Percentiles rank a stretch among this genome's conserved stretches.
Conservation (phyloP, 202 grass and related monocot species). For the Setaria viridis region DNA sequence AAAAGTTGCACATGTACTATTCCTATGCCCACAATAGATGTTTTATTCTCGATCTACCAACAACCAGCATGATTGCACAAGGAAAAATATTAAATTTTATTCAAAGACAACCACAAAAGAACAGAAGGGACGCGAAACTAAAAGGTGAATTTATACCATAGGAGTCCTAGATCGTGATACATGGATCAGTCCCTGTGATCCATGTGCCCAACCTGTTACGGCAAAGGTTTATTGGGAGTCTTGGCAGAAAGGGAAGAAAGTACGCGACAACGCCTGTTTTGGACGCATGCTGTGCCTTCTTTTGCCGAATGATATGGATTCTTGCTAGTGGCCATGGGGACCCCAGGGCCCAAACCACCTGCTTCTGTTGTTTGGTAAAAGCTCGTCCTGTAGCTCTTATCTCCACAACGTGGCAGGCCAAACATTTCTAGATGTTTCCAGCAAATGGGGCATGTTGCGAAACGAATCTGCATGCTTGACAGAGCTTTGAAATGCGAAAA, state of each 20-base stretch:
- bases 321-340: neutral
- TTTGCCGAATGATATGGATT: neutral
- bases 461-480: neutral
- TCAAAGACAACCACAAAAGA: neutral
- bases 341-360: neutral
- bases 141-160: neutral
- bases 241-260: neutral
- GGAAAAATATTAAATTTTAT: neutral
- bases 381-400: neutral
- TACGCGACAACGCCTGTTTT: neutral
- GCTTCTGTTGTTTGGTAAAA: constrained; percentile 17
- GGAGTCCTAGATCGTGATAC: constrained; percentile 17
- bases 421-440: neutral
- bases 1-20: neutral
- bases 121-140: neutral
- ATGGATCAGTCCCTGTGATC: neutral
- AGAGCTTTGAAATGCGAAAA: neutral
- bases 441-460: neutral
- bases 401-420: neutral
- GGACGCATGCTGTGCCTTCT: neutral
- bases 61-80: neutral
- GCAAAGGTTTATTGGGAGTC: neutral
- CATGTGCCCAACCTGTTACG: constrained; percentile 11
- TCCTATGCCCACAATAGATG: neutral
- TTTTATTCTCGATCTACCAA: neutral